Percentiles rank a stretch among this genome's conserved stretches.
Evolutionary conservation across 495 filamentous ascomycete genomes (phyloP).

Genomic region (Astrocystis sublimbata): DNA sequence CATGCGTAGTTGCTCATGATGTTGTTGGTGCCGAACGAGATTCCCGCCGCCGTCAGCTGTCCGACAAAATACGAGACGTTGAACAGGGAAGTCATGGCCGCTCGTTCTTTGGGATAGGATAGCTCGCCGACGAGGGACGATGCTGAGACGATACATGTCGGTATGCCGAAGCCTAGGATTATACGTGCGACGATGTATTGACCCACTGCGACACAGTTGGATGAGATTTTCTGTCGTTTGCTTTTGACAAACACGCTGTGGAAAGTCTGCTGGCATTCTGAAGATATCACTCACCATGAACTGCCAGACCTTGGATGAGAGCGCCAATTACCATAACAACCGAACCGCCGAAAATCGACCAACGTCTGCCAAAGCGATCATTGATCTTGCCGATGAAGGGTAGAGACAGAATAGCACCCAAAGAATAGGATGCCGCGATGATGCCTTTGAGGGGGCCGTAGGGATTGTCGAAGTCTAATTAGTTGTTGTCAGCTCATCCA

Average conservation of each 20-base stretch:
- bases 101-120: constrained; percentile 64
- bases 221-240: not conserved
- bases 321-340: constrained; percentile 60
- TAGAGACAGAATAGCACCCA: constrained; percentile 58
- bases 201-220: constrained; percentile 28
- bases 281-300: constrained; percentile 34
- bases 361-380: constrained; percentile 59
- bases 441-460: constrained; percentile 45
- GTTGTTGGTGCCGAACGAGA: constrained; percentile 59
- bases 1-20: constrained; percentile 62
- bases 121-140: constrained; percentile 66
- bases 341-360: constrained; percentile 61
- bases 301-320: constrained; percentile 48
- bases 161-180: constrained; percentile 63
- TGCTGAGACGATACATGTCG: constrained; percentile 62
- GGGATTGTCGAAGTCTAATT: constrained; percentile 40
- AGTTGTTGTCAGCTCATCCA: not conserved
- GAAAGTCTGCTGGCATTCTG: not conserved
- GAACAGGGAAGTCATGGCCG: constrained; percentile 66
- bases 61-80: constrained; percentile 67
- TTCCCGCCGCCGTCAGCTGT: constrained; percentile 60
- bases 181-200: constrained; percentile 68
- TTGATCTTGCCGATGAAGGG: constrained; percentile 60
- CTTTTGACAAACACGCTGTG: not conserved
- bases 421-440: constrained; percentile 50